phyloP scores from a whole-genome alignment of 495 filamentous ascomycete genomes.

The Penicillium pulvis region DNA sequence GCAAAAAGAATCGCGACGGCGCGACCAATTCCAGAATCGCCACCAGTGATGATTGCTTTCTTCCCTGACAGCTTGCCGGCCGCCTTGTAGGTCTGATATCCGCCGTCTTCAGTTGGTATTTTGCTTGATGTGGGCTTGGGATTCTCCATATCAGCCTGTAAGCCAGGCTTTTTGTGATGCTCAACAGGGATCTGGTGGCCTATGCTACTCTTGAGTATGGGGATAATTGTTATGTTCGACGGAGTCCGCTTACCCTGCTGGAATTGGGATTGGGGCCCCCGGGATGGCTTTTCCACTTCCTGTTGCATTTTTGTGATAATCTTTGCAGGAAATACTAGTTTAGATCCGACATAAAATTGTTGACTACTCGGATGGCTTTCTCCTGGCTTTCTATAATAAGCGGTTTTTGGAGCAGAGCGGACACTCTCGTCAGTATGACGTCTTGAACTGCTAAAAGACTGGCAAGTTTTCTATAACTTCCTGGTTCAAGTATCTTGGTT shows the following conservation, averaged over 20 bases:
- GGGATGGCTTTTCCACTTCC: slow-evolving; percentile 15
- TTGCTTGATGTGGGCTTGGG: slow-evolving; percentile 64
- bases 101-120: slow-evolving; percentile 69
- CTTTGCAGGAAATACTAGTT: background rate
- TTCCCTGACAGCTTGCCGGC: slow-evolving; percentile 76
- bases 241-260: slow-evolving; percentile 17
- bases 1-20: slow-evolving; percentile 78
- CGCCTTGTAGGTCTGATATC: slow-evolving; percentile 74
- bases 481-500: background rate
- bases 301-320: slow-evolving; percentile 19
- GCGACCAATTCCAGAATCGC: slow-evolving; percentile 81
- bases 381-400: background rate
- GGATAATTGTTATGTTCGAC: background rate
- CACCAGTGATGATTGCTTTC: slow-evolving; percentile 79
- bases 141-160: slow-evolving; percentile 63
- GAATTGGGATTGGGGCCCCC: slow-evolving; percentile 23
- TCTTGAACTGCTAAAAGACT: background rate
- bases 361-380: background rate
- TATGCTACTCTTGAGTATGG: slow-evolving; percentile 24
- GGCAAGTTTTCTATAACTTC: background rate
- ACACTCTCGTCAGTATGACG: background rate
- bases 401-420: background rate
- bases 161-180: slow-evolving; percentile 67
- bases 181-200: slow-evolving; percentile 71
- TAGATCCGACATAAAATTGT: background rate